Conservation (phyloP, 768 basidiomycete species). For the Neoboletus magnificus region DNA sequence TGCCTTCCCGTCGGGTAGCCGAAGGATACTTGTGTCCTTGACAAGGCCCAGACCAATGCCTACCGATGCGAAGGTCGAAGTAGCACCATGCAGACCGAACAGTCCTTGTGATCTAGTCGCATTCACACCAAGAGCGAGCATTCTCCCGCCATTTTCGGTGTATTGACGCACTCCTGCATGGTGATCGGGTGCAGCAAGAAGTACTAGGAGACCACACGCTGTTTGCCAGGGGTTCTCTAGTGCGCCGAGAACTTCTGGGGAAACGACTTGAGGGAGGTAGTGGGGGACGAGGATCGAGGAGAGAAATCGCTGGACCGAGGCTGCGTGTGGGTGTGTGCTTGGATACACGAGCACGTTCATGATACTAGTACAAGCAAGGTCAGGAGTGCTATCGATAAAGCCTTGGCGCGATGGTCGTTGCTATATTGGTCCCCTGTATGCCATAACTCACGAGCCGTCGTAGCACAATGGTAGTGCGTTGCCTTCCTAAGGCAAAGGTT, state of each 20-base stretch:
- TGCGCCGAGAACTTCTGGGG: constrained; percentile 49
- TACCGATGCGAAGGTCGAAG: constrained; percentile 40
- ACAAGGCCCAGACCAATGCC: constrained; percentile 32
- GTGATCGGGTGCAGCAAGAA: constrained; percentile 56
- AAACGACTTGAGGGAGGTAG: constrained; percentile 75
- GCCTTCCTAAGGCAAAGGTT: constrained; percentile 40
- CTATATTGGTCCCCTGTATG: background rate
- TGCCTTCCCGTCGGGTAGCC: constrained; percentile 21
- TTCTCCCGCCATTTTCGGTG: constrained; percentile 65
- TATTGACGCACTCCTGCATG: constrained; percentile 52
- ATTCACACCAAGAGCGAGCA: constrained; percentile 63
- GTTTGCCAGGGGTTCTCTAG: constrained; percentile 73
- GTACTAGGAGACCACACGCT: constrained; percentile 74
- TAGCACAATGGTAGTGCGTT: constrained; percentile 40
- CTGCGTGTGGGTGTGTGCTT: constrained; percentile 56
- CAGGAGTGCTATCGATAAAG: background rate
- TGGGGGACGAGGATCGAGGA: constrained; percentile 60
- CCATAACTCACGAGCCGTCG: constrained; percentile 25
- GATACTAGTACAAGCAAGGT: background rate
- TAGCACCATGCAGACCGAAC: constrained; percentile 32
- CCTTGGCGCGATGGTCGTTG: background rate
- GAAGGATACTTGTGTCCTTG: constrained; percentile 23
- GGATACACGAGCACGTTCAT: constrained; percentile 80
- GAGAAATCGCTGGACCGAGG: constrained; percentile 47
- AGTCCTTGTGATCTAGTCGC: constrained; percentile 47